Evolutionary conservation across 768 basidiomycete genomes (phyloP), one percentile per base, ranked within the genome.

Genomic region (Leccinum aurantiacum): DNA sequence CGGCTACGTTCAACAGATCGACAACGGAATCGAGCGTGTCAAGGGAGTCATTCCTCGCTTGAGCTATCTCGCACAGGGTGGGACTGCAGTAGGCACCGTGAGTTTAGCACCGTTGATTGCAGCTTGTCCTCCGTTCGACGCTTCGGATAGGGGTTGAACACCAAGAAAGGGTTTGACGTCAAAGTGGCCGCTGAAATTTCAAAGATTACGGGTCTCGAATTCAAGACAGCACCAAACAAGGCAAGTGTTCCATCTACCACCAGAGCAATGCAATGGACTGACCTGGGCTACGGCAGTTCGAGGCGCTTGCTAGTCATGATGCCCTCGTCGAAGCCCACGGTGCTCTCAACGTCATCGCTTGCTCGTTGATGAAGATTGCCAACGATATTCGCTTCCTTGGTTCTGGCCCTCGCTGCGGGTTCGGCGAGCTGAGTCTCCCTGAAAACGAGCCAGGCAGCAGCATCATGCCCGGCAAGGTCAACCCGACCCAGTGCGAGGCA

Each of bases 391-490:
- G 97, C 55, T 98, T 90, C 83, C 89, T 99, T 66, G 96, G 88
- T 25, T 98, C 96, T 53, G 97, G 97, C 58, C 97, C 97, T 60
- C 90, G 97, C 48, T 99, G 97, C 69, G 97, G 97, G 58, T 83
- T 99, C 50, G 97, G 97, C 24, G 97, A 99, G 77, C 80, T 99
- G 44, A 87, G 84, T 67, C 78, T 98, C 54, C 97, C 97, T 11
- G 97, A 98, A 78, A 99, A 99, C 74, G 97, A 99, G 77, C 97
- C 97, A 48, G 97, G 97, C 51, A 95, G 93, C 70, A 96, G 93
- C 60, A 98, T 99, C 78, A 99, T 99, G 97, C 97, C 95, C 7
- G 97, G 97, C 61, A 98, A 99, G 79, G 97, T 99, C 60, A 99
- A 99, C 78, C 97, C 97, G 11, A 99, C 97, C 5, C 97, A 99